Percentiles rank a stretch among this genome's conserved stretches.
phyloP scores from a whole-genome alignment of 805 yeast species.

The Suhomyces sp. region DNA sequence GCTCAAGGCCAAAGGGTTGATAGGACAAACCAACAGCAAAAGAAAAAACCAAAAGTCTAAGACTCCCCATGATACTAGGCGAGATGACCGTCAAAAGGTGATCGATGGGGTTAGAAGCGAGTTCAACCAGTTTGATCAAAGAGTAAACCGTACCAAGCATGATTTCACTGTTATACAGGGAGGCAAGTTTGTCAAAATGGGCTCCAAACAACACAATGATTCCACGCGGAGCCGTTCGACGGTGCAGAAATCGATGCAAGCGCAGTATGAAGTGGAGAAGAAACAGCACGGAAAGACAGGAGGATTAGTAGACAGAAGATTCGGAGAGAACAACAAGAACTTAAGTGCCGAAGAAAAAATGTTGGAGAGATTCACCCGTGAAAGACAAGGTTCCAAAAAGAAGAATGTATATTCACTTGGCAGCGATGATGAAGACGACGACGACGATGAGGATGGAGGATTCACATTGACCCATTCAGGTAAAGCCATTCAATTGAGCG shows the following conservation, averaged over 20 bases:
- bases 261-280: slow-evolving; percentile 64
- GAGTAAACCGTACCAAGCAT: slow-evolving; percentile 63
- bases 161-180: slow-evolving; percentile 43
- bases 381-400: slow-evolving; percentile 64
- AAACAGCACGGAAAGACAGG: slow-evolving; percentile 70
- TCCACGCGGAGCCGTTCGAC: slow-evolving; percentile 31
- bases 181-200: slow-evolving; percentile 45
- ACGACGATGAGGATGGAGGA: slow-evolving; percentile 42
- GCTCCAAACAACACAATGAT: slow-evolving; percentile 34
- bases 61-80: slow-evolving; percentile 61
- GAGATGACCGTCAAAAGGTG: slow-evolving; percentile 63
- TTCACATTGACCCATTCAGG: slow-evolving; percentile 77
- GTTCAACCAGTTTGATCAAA: slow-evolving; percentile 87
- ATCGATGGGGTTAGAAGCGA: slow-evolving; percentile 64
- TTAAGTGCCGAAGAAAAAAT: slow-evolving; percentile 88
- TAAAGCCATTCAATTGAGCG: slow-evolving; percentile 54
- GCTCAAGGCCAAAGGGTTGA: slow-evolving; percentile 71
- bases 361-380: slow-evolving; percentile 92
- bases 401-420: slow-evolving; percentile 54
- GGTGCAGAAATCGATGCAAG: slow-evolving; percentile 43
- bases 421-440: slow-evolving; percentile 69
- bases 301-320: slow-evolving; percentile 78
- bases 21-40: slow-evolving; percentile 78
- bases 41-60: slow-evolving; percentile 48
- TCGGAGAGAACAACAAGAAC: slow-evolving; percentile 75